phyloP scores from a whole-genome alignment of 441 rosid species.

The Hura crepitans region DNA sequence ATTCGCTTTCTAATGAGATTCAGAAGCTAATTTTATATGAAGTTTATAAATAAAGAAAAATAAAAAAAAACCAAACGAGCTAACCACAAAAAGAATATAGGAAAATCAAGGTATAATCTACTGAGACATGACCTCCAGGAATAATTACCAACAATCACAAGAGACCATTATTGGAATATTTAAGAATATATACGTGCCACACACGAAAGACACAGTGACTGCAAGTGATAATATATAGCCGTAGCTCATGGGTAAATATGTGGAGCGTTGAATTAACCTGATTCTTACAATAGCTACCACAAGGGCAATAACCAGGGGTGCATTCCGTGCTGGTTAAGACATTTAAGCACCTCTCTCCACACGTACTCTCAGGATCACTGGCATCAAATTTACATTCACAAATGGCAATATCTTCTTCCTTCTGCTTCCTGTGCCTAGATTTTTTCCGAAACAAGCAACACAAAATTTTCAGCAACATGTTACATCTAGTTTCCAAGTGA shows the following conservation, averaged over 20 bases:
- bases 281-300: conserved; percentile 71
- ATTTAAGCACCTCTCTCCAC: conserved; percentile 87
- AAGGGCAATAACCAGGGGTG: conserved; percentile 75
- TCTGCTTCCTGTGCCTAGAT: conserved; percentile 73
- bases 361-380: conserved; percentile 64
- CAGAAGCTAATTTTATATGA: not conserved
- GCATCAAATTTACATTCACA: conserved; percentile 75
- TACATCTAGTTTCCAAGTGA: not conserved
- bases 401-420: conserved; percentile 80
- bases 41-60: not conserved
- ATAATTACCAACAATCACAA: too few species aligned
- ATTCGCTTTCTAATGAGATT: not conserved
- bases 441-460: conserved; percentile 8
- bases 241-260: not conserved
- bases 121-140: not conserved
- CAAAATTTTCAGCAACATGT: not conserved
- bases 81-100: not conserved
- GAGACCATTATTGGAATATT: not conserved
- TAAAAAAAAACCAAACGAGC: not conserved
- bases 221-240: not conserved
- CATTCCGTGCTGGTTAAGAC: conserved; percentile 85
- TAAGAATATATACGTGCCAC: not conserved
- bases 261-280: conserved; percentile 42
- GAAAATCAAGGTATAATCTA: not conserved
- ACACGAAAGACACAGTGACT: not conserved